Evolutionary conservation across 139 green algal genomes (phyloP), one percentile per base, ranked within the genome.

Genomic region (Pleodorina starrii): DNA sequence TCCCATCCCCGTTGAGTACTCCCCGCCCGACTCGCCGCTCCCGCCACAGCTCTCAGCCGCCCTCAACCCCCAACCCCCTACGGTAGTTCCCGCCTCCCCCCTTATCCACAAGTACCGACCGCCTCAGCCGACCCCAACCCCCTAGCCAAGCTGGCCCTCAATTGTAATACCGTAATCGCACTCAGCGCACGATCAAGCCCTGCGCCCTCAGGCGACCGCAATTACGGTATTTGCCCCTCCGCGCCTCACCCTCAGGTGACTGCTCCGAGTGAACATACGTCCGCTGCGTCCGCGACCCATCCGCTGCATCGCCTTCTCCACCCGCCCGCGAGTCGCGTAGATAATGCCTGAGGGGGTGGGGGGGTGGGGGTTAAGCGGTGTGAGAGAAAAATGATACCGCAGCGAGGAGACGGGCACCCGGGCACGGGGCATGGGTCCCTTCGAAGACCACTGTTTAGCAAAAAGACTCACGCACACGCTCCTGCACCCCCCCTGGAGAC

Each of bases 191-290:
- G 2, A 40, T 17, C 60, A 7, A 27, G 68, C 32, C 35, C 68
- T 51, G 38, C 38, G 16, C 71, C 6, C 43, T 42, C 72, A 19
- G 17, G 35, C 27, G 19, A 51, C 9, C 42, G 2, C 42, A 23
- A 7, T 44, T 40, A 38, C 42, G 7, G 14, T 27, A 16, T 25
- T 5, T 19, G 7, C 25, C 17, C 29, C 36, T 54, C 40, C 10
- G 10, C 40, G 2, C 38, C 17, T 57, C 43, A 82, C 84, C 84
- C 84, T 7, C 69, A 89, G 36, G 69, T 89, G 84, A 36, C 69
- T 83, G 16, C 23, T 72, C n/a, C 69, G 69, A 0, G 11, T 36
- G 69, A 35, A 44, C 21, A 43, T 79, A 35, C 50, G 35, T 29
- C 84, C 84, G 23, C 5, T 43, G 35, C 27, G 1, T 1, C 84